These are phyloP conservation scores for Pseudocercospora eumusae DNA, from an alignment of 2,329 filamentous ascomycete species.

Conservation along the genomic window DNA sequence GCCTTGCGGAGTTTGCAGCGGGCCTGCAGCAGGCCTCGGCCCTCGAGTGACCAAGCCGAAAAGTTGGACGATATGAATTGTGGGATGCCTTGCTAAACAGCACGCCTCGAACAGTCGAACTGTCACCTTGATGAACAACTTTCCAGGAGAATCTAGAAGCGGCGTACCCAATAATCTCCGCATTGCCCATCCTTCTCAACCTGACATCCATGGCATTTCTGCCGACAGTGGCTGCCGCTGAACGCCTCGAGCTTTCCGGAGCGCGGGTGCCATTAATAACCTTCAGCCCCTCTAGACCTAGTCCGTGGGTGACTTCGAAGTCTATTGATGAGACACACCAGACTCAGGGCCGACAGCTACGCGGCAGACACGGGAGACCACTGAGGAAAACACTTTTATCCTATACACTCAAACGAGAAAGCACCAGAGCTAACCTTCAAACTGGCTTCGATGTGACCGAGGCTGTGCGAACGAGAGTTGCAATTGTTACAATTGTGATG, in stretches of 20 bases:
- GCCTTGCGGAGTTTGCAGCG: constrained; percentile 1
- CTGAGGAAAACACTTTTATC: not conserved
- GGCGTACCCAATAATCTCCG: constrained; percentile 11
- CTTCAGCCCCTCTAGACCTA: constrained; percentile 14
- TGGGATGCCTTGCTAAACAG: not conserved
- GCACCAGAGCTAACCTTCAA: not conserved
- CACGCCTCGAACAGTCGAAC: not conserved
- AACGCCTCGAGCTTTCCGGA: constrained; percentile 9
- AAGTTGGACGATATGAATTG: not conserved
- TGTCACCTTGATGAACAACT: constrained; percentile 1
- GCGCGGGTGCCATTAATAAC: constrained; percentile 9
- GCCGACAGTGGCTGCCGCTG: constrained; percentile 13
- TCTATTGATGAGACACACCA: constrained; percentile 2
- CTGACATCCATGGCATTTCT: constrained; percentile 10
- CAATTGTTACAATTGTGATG: not conserved
- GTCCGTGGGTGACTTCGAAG: not conserved
- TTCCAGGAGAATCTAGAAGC: not conserved
- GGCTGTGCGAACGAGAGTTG: not conserved
- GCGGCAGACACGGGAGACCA: not conserved
- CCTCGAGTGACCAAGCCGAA: not conserved
- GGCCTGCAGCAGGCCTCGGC: not conserved
- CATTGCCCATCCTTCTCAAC: not conserved
- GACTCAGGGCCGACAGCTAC: constrained; percentile 12
- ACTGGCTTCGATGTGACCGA: not conserved
- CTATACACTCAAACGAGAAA: constrained; percentile 8